A percentile compares a stretch with the other conserved stretches of the same genome.
phyloP scores from a whole-genome alignment of 768 basidiomycete genomes.

The Leccinum truebloodii region DNA sequence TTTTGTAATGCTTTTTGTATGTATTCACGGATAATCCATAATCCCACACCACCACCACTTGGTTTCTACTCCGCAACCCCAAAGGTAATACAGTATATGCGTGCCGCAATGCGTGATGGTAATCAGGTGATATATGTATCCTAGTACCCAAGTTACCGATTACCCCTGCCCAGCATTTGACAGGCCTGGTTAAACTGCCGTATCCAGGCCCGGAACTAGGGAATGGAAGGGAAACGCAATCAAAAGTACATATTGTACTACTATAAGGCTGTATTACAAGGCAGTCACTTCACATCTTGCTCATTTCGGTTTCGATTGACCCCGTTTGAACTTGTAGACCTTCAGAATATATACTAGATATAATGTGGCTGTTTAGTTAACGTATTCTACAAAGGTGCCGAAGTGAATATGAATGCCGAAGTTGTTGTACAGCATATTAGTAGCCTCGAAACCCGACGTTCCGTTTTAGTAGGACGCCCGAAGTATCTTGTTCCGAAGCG shows the following conservation, averaged over 20 bases:
- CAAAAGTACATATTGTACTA: background rate
- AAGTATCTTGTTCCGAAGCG: too few species aligned
- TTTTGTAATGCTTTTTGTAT: background rate
- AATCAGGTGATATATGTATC: background rate
- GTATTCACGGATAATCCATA: background rate
- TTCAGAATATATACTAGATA: too few species aligned
- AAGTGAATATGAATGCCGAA: too few species aligned
- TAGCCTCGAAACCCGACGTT: too few species aligned
- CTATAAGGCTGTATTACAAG: too few species aligned
- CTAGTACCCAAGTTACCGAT: background rate
- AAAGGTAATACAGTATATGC: background rate
- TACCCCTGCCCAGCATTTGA: background rate
- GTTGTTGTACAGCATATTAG: too few species aligned
- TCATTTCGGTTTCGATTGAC: too few species aligned
- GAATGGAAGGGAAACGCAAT: background rate
- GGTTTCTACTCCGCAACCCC: background rate
- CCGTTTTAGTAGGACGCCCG: too few species aligned
- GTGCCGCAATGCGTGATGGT: background rate
- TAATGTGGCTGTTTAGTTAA: too few species aligned
- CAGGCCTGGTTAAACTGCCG: background rate
- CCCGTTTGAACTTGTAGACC: too few species aligned
- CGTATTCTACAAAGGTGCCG: too few species aligned
- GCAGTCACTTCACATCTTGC: too few species aligned
- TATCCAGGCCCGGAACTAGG: background rate
- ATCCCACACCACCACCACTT: background rate